Percentiles rank a stretch among this genome's conserved stretches.
phyloP scores from a whole-genome alignment of 441 rosid genomes.

The Daphne laureola region DNA sequence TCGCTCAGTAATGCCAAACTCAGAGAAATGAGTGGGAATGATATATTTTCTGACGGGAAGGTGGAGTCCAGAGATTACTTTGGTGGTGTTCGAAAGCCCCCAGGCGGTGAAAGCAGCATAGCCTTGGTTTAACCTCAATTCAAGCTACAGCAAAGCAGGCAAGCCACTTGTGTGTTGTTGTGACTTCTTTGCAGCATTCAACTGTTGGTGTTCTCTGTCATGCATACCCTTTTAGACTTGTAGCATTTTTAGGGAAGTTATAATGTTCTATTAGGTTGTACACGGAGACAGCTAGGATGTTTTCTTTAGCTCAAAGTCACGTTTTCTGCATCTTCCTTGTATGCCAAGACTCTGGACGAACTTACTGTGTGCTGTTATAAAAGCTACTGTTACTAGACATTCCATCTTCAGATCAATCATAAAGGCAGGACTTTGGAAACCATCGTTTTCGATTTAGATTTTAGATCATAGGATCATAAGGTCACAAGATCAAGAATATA shows the following conservation, averaged over 20 bases:
- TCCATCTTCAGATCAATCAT: no score
- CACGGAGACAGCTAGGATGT: no score
- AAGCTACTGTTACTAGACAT: no score
- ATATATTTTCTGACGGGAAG: conserved; percentile 61
- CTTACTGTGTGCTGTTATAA: background rate
- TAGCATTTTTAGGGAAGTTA: conserved; percentile 17
- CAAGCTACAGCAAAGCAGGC: conserved; percentile 4
- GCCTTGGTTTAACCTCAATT: conserved; percentile 35
- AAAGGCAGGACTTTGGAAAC: no score
- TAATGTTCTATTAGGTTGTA: no score
- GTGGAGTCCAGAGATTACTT: conserved; percentile 45
- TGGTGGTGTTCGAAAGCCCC: conserved; percentile 67
- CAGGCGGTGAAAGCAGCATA: conserved; percentile 75
- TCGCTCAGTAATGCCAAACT: conserved; percentile 44
- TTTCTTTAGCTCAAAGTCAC: no score
- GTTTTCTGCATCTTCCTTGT: no score
- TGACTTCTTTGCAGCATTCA: conserved; percentile 6
- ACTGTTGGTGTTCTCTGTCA: conserved; percentile 9
- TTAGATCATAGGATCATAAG: no score
- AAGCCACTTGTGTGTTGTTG: conserved; percentile 7
- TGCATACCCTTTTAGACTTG: conserved; percentile 7
- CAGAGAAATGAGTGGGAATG: conserved; percentile 54
- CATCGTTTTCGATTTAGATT: no score
- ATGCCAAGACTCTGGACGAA: background rate
- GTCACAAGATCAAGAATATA: background rate